phyloP scores from a whole-genome alignment of 2,329 filamentous ascomycete species.

The Canariomyces notabilis region DNA sequence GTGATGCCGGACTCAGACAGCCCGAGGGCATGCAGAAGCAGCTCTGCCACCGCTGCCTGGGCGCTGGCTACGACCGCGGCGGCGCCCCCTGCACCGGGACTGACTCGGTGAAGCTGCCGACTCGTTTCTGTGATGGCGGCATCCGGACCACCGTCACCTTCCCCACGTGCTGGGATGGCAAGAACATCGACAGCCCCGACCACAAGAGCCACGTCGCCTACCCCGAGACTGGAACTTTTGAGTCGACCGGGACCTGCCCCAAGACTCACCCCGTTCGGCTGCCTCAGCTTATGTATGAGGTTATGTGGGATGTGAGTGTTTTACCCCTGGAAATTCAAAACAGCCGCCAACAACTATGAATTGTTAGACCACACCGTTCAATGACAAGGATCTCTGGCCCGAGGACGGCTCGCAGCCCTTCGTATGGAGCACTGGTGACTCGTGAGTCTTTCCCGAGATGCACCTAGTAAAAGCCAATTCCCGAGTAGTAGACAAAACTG shows the following conservation, averaged over 20 bases:
- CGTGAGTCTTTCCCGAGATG: conserved; percentile 10
- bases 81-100: conserved; percentile 35
- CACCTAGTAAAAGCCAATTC: not conserved
- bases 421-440: conserved; percentile 26
- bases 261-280: conserved; percentile 27
- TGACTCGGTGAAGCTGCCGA: conserved; percentile 37
- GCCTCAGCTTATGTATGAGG: conserved; percentile 37
- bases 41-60: conserved; percentile 39
- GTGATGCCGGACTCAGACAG: conserved; percentile 29
- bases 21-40: conserved; percentile 33
- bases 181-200: conserved; percentile 48
- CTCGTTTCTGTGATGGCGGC: conserved; percentile 34
- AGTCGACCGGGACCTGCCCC: conserved; percentile 24
- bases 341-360: not conserved
- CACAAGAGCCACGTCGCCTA: conserved; percentile 36
- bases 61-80: conserved; percentile 35
- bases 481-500: too few species aligned
- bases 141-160: conserved; percentile 42
- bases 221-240: conserved; percentile 25
- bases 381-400: conserved; percentile 31
- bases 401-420: conserved; percentile 31
- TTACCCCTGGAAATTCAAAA: not conserved
- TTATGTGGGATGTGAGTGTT: conserved; percentile 36
- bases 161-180: conserved; percentile 55
- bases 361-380: conserved; percentile 30